Evolutionary conservation across 441 rosid genomes (phyloP), one percentile per base, ranked within the genome.

Genomic region (Euphorbia schlechtendalii): DNA sequence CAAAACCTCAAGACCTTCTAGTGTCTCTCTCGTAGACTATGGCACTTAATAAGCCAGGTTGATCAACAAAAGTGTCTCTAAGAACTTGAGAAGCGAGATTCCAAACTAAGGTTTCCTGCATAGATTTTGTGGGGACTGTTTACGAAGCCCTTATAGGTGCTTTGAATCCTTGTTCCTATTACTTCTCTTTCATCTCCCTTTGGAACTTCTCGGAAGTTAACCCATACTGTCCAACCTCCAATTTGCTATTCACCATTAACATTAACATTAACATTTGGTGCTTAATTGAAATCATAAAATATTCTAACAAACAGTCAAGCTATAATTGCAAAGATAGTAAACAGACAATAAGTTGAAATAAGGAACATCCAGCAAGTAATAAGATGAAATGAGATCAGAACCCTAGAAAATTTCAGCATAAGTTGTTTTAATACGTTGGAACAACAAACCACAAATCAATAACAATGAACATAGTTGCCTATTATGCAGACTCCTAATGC

Each of bases 51-150:
- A 87, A 25, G 20, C 97, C 96, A 20, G 80, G 81, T 51, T 88
- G 91, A 55, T 69, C 69, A 0, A 76, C 84, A 61, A 93, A 93
- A 20, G 87, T 90, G 60, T 86, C 88, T 67, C 73, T 81, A n/a
- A 93, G 84, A 75, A 79, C 80, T 51, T 81, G 81, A 11, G 97
- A 88, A 25, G 91, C 85, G 36, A 93, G 58, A 61, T 78, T 73
- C 97, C 99, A 93, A 24, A n/a, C 89, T 80, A 14, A 90, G 97
- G 72, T 93, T 93, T 51, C 99, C 96, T 0, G 88, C 99, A 73
- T 90, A 90, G 64, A 93, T 78, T 82, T 88, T 86, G 84, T 89
- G 81, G 32, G 88, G 96, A 70, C 89, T 86, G 41, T 89, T 96
- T 7, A 84, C 57, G 25, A 85, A 88, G 62, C 81, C 76, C 40